These are phyloP conservation scores for Fusarium sp. DNA, from an alignment of 2,329 filamentous ascomycete species.

Conservation along the genomic window DNA sequence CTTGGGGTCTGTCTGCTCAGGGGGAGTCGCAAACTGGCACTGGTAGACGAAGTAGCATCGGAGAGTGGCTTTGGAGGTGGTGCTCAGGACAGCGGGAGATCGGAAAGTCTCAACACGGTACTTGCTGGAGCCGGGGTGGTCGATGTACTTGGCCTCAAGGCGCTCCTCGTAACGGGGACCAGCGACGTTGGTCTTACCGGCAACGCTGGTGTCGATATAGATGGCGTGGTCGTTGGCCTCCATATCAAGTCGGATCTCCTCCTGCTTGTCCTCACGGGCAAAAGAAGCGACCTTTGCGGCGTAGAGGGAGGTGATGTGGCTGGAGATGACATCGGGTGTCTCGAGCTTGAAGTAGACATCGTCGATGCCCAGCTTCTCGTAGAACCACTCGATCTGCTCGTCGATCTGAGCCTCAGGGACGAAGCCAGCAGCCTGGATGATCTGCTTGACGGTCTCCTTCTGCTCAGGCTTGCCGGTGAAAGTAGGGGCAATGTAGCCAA, in stretches of 20 bases:
- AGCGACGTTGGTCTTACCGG: slow-evolving; percentile 77
- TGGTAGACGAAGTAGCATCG: slow-evolving; percentile 99
- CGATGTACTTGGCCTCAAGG: slow-evolving; percentile 94
- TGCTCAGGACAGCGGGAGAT: slow-evolving; percentile 82
- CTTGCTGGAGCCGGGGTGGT: slow-evolving; percentile 76
- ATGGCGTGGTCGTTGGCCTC: slow-evolving; percentile 95
- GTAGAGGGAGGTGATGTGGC: slow-evolving; percentile 94
- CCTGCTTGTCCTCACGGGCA: slow-evolving; percentile 89
- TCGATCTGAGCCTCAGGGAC: slow-evolving; percentile 86
- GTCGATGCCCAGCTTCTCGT: slow-evolving; percentile 96
- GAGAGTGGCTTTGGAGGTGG: slow-evolving; percentile 79
- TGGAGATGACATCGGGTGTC: slow-evolving; percentile 85
- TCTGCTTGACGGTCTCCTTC: slow-evolving; percentile 86
- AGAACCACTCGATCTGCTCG: slow-evolving; percentile 93
- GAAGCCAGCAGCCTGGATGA: slow-evolving; percentile 83
- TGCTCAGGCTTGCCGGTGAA: slow-evolving; percentile 94
- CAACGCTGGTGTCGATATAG: slow-evolving; percentile 97
- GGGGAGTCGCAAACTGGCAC: slow-evolving; percentile 83
- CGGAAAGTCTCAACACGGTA: slow-evolving; percentile 99
- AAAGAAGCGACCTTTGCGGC: slow-evolving; percentile 96
- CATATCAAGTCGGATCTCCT: slow-evolving; percentile 96
- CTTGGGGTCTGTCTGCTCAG: slow-evolving; percentile 74
- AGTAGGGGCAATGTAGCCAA: slow-evolving; percentile 93
- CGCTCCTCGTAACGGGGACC: slow-evolving; percentile 95
- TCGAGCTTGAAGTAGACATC: slow-evolving; percentile 98